phyloP scores from a whole-genome alignment of 495 filamentous ascomycete species.

The Pseudotulostoma volvatum region DNA sequence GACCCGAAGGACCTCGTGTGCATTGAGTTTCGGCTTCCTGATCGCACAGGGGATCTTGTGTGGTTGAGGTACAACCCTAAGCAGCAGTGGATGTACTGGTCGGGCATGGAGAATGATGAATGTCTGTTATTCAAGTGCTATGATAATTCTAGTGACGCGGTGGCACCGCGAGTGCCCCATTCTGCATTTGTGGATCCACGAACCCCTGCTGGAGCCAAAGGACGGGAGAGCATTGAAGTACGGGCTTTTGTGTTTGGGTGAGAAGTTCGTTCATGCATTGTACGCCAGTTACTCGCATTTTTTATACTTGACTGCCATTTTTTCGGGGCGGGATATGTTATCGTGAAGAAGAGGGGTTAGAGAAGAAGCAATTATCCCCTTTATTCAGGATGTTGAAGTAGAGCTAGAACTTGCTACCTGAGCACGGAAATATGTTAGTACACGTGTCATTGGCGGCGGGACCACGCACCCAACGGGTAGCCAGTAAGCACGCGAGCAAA shows the following conservation, averaged over 20 bases:
- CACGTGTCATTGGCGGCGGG: too few relatives aligned
- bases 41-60: conserved; percentile 61
- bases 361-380: too few relatives aligned
- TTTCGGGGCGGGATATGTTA: too few relatives aligned
- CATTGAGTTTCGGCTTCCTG: conserved; percentile 59
- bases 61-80: conserved; percentile 40
- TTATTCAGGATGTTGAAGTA: too few relatives aligned
- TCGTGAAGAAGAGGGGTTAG: too few relatives aligned
- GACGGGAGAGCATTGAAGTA: conserved; percentile 75
- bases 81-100: conserved; percentile 66
- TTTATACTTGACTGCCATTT: too few relatives aligned
- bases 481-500: too few relatives aligned
- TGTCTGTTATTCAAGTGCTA: conserved; percentile 69
- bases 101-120: conserved; percentile 61
- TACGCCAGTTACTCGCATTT: too few relatives aligned
- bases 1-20: conserved; percentile 42
- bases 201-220: conserved; percentile 40
- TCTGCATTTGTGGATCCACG: conserved; percentile 63
- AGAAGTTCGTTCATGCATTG: too few relatives aligned
- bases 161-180: conserved; percentile 58
- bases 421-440: too few relatives aligned
- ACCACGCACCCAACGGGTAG: too few relatives aligned
- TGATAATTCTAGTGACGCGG: conserved; percentile 43
- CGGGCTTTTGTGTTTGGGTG: conserved; percentile 68
- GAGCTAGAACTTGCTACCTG: too few relatives aligned